phyloP scores from a whole-genome alignment of 371 early-diverging fungal genomes.

The Mortierella sp. region DNA sequence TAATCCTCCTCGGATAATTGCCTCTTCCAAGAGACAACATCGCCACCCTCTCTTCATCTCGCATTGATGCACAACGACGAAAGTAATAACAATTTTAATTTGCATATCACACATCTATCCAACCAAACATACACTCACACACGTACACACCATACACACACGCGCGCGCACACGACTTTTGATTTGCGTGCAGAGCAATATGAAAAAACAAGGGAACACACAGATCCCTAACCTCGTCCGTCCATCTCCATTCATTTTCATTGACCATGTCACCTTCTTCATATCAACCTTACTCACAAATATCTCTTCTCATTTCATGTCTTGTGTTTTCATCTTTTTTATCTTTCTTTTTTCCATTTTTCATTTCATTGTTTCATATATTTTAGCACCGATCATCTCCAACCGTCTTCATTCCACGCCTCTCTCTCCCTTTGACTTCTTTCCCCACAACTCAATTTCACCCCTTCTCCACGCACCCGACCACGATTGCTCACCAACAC shows the following conservation, averaged over 20 bases:
- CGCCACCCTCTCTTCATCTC: neutral
- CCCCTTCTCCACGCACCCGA: neutral
- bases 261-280: neutral
- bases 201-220: neutral
- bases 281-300: neutral
- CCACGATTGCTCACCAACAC: neutral
- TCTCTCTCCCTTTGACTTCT: no score
- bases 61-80: neutral
- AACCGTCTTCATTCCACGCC: neutral
- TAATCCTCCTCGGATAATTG: slow-evolving; percentile 9
- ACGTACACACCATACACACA: no score
- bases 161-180: neutral
- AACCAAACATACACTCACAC: no score
- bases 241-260: neutral
- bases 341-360: neutral
- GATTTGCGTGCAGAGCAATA: slow-evolving; percentile 1
- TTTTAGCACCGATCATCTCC: neutral
- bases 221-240: neutral
- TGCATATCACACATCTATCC: no score
- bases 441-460: neutral
- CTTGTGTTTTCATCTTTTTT: no score
- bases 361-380: neutral
- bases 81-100: neutral
- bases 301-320: no score
- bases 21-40: neutral